A percentile compares a stretch with the other conserved stretches of the same genome.
phyloP scores from a whole-genome alignment of 345 rosid genomes.

The Rhodomyrtus tomentosa region DNA sequence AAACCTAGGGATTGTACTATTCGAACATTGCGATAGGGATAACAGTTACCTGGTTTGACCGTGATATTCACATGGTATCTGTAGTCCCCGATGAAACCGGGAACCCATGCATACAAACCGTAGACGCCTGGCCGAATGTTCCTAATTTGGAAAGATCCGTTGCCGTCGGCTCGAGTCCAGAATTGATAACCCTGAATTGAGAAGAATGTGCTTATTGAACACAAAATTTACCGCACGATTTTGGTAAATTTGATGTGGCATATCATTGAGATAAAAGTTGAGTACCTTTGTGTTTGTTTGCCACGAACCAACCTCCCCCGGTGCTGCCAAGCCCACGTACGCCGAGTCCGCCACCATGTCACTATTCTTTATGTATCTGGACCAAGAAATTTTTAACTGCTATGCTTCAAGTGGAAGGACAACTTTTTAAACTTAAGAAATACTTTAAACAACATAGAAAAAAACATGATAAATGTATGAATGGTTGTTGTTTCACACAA shows the following conservation, averaged over 20 bases:
- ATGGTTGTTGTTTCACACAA: too few species aligned
- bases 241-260: not conserved
- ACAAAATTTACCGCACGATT: not conserved
- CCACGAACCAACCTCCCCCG: conserved; percentile 35
- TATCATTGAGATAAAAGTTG: not conserved
- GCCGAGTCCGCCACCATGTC: conserved; percentile 4
- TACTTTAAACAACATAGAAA: too few species aligned
- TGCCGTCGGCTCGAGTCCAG: conserved; percentile 16
- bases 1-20: not conserved
- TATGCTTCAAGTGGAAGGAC: not conserved
- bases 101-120: conserved; percentile 25
- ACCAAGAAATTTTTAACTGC: not conserved
- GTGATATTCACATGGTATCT: conserved; percentile 3
- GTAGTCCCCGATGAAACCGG: conserved; percentile 27
- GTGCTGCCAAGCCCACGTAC: conserved; percentile 29
- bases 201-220: not conserved
- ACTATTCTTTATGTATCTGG: not conserved
- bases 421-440: not conserved
- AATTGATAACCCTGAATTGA: conserved; percentile 28
- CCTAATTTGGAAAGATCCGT: conserved; percentile 14
- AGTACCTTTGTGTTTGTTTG: conserved; percentile 22
- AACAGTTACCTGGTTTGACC: conserved; percentile 11
- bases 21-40: not conserved
- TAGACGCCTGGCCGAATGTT: conserved; percentile 22
- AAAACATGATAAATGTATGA: too few species aligned